Evolutionary conservation across 192 early-diverging fungal species (phyloP).

Genomic region (Coemansia sp.): DNA sequence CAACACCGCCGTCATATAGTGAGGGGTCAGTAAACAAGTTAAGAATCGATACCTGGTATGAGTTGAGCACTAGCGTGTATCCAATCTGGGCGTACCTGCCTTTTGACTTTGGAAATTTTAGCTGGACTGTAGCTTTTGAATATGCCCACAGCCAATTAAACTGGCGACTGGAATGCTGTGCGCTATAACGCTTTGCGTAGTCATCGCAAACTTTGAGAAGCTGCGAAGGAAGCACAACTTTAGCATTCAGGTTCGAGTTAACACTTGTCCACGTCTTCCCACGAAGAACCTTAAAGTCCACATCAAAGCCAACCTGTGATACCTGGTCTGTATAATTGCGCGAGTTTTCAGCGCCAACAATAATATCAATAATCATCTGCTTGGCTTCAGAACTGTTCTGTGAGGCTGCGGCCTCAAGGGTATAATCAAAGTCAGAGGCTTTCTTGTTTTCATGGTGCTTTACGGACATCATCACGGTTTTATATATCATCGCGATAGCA

Average conservation of each 20-base stretch:
- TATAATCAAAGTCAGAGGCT: not conserved
- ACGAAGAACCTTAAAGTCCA: not conserved
- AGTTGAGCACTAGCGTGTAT: conserved; percentile 61
- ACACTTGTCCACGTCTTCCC: not conserved
- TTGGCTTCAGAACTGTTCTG: not conserved
- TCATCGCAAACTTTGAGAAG: not conserved
- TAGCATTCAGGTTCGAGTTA: not conserved
- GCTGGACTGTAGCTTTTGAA: conserved; percentile 4
- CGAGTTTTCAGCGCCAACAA: not conserved
- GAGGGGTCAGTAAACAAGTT: conserved; percentile 69
- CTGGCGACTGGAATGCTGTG: conserved; percentile 1
- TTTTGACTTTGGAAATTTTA: conserved; percentile 8
- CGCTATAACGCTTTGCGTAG: not conserved
- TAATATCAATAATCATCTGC: conserved; percentile 1
- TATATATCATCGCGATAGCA: not conserved
- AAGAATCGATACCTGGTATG: conserved; percentile 89
- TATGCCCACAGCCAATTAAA: conserved; percentile 8
- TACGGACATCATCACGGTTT: not conserved
- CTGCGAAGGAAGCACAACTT: not conserved
- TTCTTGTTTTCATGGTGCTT: not conserved
- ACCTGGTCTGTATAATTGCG: not conserved
- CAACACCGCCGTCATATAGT: not conserved
- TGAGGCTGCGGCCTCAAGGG: not conserved
- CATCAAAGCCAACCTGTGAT: not conserved
- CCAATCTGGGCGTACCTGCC: conserved; percentile 53